Base-by-base conservation (phyloP, 371 early-diverging fungal genomes). In the Mucor velutinosus region DNA sequence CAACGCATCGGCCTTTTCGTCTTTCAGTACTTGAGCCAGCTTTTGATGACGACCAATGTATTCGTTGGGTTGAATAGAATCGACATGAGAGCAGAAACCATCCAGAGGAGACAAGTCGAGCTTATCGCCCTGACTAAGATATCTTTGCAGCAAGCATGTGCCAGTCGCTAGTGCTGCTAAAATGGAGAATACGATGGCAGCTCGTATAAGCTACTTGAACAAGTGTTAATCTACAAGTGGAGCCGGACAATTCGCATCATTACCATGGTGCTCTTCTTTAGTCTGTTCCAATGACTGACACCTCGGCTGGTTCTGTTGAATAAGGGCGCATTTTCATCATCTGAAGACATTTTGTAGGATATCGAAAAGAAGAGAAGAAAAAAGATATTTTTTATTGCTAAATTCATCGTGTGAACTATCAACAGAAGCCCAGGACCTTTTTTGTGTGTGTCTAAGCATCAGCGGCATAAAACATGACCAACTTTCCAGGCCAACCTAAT, bases 21-120 rank as follows among this genome's bases (percentile, higher is more conserved):
- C 62, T 17, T 75, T 65, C 1, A 87, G 45, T 3, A 78, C 62
- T 10, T 65, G 62, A 1, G 85, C 82, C 7, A 87, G 65, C 25
- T 72, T 71, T 14, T 71, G 35, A 35, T 85, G 86, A 7, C 88
- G 82, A 32, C 72, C 75, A 6, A 75, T 63, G 58, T 82, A 87
- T 67, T 87, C 86, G 1, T 37, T 33, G 0, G 79, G 70, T 55
- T 74, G 79, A 49, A 87, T 84, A 7, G 81, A 67, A 8, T 60
- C 10, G 25, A 81, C 71, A 59, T 80, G 64, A 37, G 72, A 67
- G 47, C 87, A 86, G 29, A 78, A 62, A 17, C 53, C 66, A 30
- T 66, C 11, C 25, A 61, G 27, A 37, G 60, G n/a, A 61, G 35
- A 14, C 30, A 60, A 45, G 64, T 60, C 49, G 4, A 49, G 29